A percentile compares a stretch with the other conserved stretches of the same genome.
Evolutionary conservation across 768 basidiomycete genomes (phyloP).

Genomic region (Russula dissimulans): DNA sequence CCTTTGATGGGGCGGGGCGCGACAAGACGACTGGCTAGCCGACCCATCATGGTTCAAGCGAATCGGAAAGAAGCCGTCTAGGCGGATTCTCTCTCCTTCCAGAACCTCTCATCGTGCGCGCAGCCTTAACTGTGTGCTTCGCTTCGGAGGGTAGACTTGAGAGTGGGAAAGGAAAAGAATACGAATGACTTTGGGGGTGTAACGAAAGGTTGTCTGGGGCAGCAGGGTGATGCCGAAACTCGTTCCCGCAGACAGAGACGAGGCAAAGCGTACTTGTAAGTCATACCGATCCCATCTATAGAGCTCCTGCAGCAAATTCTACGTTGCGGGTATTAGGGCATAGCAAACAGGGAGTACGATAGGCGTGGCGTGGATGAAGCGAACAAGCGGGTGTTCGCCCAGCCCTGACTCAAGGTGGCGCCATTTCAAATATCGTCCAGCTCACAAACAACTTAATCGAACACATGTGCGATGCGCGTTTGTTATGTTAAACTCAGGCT

Average conservation of each 20-base stretch:
- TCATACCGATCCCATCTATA: background rate
- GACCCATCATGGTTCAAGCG: background rate
- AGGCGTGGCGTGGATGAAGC: background rate
- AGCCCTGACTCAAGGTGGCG: background rate
- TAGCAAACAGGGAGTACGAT: background rate
- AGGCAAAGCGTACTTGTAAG: background rate
- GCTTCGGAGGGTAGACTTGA: background rate
- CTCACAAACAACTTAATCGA: background rate
- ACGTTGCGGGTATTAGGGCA: constrained; percentile 2
- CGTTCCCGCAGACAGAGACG: constrained; percentile 7
- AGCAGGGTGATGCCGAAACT: constrained; percentile 7
- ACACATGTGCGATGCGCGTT: background rate
- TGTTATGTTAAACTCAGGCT: too few species aligned
- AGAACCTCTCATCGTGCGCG: too few species aligned
- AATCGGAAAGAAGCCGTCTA: background rate
- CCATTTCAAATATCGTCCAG: constrained; percentile 11
- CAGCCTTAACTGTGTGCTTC: background rate
- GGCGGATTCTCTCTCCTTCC: background rate
- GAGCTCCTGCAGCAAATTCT: background rate
- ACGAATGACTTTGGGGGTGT: background rate
- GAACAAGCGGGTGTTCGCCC: background rate
- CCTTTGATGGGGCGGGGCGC: background rate
- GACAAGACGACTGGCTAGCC: background rate
- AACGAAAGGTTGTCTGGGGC: background rate
- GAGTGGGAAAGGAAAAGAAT: constrained; percentile 4